These are phyloP conservation scores for Dalbergia cochinchinensis DNA, from an alignment of 306 rosid species.

Conservation along the genomic window DNA sequence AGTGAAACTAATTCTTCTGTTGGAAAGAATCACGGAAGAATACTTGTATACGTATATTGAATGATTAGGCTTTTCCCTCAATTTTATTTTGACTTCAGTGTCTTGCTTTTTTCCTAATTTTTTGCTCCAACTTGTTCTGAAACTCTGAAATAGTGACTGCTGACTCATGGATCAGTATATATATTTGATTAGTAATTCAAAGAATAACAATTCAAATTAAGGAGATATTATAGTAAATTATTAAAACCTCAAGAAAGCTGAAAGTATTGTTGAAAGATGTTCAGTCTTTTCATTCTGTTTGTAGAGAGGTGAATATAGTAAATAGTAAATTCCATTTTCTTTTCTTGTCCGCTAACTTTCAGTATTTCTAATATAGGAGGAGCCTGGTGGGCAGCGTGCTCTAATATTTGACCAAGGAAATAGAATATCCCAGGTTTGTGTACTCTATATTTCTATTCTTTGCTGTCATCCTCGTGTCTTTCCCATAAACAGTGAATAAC, in stretches of 20 bases:
- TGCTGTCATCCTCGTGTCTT: conserved; percentile 11
- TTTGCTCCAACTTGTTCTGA: too few species aligned
- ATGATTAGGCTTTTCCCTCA: too few species aligned
- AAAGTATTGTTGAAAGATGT: conserved; percentile 2
- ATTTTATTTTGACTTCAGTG: too few species aligned
- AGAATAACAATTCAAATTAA: neutral
- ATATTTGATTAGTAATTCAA: too few species aligned
- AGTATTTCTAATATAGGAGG: conserved; percentile 73
- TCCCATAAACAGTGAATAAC: neutral
- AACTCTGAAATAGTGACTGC: too few species aligned
- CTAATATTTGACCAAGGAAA: conserved; percentile 96
- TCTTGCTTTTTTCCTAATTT: too few species aligned
- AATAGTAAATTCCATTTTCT: neutral
- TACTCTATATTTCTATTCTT: neutral
- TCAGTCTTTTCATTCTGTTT: conserved; percentile 7
- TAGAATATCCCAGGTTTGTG: conserved; percentile 87
- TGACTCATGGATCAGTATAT: too few species aligned
- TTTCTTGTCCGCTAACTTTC: conserved; percentile 19
- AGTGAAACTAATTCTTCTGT: too few species aligned
- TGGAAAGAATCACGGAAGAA: too few species aligned
- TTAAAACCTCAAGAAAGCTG: neutral
- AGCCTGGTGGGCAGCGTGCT: conserved; percentile 98
- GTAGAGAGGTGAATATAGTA: conserved; percentile 13
- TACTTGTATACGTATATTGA: too few species aligned
- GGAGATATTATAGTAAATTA: neutral